Evolutionary conservation across 805 yeast genomes (phyloP), one percentile per base, ranked within the genome.

Genomic region (Clavispora phyllophila): DNA sequence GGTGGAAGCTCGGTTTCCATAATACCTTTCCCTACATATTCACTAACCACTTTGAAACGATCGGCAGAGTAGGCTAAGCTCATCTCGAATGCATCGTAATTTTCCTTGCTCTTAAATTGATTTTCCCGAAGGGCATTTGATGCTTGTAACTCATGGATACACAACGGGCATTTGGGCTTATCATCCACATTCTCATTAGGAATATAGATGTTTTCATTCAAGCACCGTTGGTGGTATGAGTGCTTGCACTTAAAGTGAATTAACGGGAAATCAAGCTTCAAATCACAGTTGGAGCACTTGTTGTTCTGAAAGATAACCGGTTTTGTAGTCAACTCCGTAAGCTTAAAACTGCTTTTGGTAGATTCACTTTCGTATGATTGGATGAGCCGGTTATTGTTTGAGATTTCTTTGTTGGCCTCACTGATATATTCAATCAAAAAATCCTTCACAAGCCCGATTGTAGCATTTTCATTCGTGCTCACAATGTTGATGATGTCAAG

Each of bases 211-310:
- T 70, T 76, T 34, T 79, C 81, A 39, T 71, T 72, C 20, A 88
- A 62, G 57, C 99, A 93, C 35, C 84, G 70, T 51, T 84, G 86
- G 57, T 93, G 98, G 57, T 79, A 89, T 3, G 93, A 79, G 56
- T 93, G 99, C 24, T 75, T 73, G 65, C 99, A 93, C 49, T 80
- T 77, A 67, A 91, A 93, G 54, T 87, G 95, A 0, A 86, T 77
- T 2, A 83, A 75, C 0, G 98, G 97, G 33, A 82, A 71, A 45
- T 87, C 95, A 17, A 91, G 63, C 10, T 76, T 72, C 34, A 74
- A 66, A 9, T 75, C 68, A 57, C 96, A 90, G 14, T 78, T 71
- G 12, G 78, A 66, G 56, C 96, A 90, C 28, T 69, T 70, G 22
- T 80, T 72, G 47, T 78, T 76, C 52, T 82, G 87, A 3, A 83